A percentile compares a stretch with the other conserved stretches of the same genome.
phyloP scores from a whole-genome alignment of 2,329 filamentous ascomycete species.

The Bisporella sp. region DNA sequence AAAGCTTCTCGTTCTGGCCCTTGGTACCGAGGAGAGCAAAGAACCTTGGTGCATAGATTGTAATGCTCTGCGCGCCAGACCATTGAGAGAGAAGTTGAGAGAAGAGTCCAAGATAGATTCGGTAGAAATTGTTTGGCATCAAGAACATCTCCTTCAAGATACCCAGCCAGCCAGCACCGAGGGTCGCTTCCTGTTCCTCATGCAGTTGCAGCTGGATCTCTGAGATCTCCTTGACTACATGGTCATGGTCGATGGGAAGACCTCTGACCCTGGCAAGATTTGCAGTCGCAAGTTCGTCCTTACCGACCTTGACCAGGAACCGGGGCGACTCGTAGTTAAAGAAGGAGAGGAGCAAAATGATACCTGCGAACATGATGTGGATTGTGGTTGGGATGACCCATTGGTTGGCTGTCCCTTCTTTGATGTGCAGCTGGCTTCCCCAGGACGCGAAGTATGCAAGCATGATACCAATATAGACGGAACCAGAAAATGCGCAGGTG shows the following conservation, averaged over 20 bases:
- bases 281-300: slow-evolving; percentile 48
- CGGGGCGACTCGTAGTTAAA: slow-evolving; percentile 65
- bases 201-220: slow-evolving; percentile 60
- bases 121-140: slow-evolving; percentile 63
- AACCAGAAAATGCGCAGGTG: slow-evolving; percentile 62
- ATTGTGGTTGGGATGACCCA: slow-evolving; percentile 58
- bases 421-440: slow-evolving; percentile 45
- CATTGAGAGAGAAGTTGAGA: slow-evolving; percentile 69
- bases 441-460: slow-evolving; percentile 73
- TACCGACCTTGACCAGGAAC: slow-evolving; percentile 57
- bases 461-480: slow-evolving; percentile 73
- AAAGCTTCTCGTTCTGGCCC: slow-evolving; percentile 60
- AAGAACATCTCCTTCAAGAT: slow-evolving; percentile 63
- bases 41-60: slow-evolving; percentile 67
- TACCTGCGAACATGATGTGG: slow-evolving; percentile 68
- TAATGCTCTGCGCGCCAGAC: slow-evolving; percentile 68
- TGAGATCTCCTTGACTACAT: slow-evolving; percentile 53
- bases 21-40: slow-evolving; percentile 66
- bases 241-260: slow-evolving; percentile 51
- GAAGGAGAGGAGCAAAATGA: slow-evolving; percentile 65
- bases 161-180: slow-evolving; percentile 57
- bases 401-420: slow-evolving; percentile 37
- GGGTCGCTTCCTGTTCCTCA: slow-evolving; percentile 64
- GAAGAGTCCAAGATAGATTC: slow-evolving; percentile 60
- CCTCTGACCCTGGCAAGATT: slow-evolving; percentile 52